Evolutionary conservation across 2,329 filamentous ascomycete genomes (phyloP).

Genomic region (Exophiala phaeomuriformis): DNA sequence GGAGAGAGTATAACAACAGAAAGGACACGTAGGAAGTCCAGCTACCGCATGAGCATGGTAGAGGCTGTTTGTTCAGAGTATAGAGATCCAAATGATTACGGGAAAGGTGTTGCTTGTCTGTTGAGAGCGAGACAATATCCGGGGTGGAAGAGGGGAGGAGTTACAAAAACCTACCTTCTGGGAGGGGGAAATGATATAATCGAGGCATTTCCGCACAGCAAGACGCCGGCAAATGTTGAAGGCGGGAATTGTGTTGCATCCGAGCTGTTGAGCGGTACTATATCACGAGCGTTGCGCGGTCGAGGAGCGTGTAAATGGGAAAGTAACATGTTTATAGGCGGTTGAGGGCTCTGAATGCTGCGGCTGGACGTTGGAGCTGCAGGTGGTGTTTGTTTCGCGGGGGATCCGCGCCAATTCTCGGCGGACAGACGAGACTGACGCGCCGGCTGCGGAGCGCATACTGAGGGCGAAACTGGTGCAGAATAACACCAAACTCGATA

Average conservation of each 20-base stretch:
- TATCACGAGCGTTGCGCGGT: conserved; percentile 26
- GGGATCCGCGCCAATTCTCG: conserved; percentile 14
- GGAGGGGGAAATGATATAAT: conserved; percentile 8
- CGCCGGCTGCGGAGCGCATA: too few species aligned
- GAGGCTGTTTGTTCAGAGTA: conserved; percentile 2
- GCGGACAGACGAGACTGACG: not conserved
- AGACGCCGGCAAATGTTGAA: not conserved
- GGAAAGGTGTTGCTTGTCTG: not conserved
- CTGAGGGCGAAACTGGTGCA: not conserved
- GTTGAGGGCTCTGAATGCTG: conserved; percentile 1
- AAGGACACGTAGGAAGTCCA: conserved; percentile 3
- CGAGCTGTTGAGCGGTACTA: conserved; percentile 17
- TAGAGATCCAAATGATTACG: not conserved
- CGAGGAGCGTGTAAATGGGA: conserved; percentile 18
- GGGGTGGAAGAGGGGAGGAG: conserved; percentile 1
- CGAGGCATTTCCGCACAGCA: conserved; percentile 3
- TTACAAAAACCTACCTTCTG: conserved; percentile 9
- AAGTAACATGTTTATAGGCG: conserved; percentile 17
- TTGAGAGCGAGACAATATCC: not conserved
- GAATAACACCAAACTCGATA: not conserved
- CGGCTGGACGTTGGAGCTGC: conserved; percentile 9
- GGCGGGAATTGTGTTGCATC: conserved; percentile 15
- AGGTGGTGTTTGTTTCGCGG: conserved; percentile 15
- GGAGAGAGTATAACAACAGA: conserved; percentile 16
- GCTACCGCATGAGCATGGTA: conserved; percentile 14